phyloP scores from a whole-genome alignment of 2,329 filamentous ascomycete species.

The Emergomyces pasteurianus region DNA sequence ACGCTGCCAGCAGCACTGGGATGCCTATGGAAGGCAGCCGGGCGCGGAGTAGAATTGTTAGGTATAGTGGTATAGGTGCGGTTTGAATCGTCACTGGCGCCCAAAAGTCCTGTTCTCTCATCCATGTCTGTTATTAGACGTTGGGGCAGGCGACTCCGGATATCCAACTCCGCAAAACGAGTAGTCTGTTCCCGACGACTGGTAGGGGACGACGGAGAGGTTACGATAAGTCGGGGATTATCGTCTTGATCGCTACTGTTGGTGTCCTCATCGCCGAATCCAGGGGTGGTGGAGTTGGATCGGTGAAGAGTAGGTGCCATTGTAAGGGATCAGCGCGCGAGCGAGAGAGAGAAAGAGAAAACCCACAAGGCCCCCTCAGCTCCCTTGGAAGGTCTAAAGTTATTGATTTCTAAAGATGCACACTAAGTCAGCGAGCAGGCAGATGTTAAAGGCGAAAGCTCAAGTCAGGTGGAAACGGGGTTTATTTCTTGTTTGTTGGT shows the following conservation, averaged over 20 bases:
- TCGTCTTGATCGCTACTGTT: slow-evolving; percentile 6
- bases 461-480: background rate
- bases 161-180: slow-evolving; percentile 10
- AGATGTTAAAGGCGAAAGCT: background rate
- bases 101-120: slow-evolving; percentile 27
- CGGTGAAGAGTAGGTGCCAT: slow-evolving; percentile 7
- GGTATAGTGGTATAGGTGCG: slow-evolving; percentile 29
- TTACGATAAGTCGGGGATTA: slow-evolving; percentile 7
- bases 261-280: background rate
- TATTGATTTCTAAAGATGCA: background rate
- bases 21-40: slow-evolving; percentile 24
- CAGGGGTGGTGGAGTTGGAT: background rate
- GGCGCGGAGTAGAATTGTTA: slow-evolving; percentile 13
- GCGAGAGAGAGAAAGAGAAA: background rate
- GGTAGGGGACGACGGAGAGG: slow-evolving; percentile 10
- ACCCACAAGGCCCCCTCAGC: background rate
- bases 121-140: slow-evolving; percentile 5
- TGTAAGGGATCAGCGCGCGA: background rate
- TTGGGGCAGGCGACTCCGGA: slow-evolving; percentile 7
- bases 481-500: background rate
- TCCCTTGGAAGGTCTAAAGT: background rate
- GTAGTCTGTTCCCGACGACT: slow-evolving; percentile 5
- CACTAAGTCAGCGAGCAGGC: background rate
- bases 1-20: slow-evolving; percentile 24
- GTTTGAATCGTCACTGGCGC: slow-evolving; percentile 10